A percentile compares a stretch with the other conserved stretches of the same genome.
phyloP scores from a whole-genome alignment of 2,329 filamentous ascomycete species.

The Epichloe sp. region DNA sequence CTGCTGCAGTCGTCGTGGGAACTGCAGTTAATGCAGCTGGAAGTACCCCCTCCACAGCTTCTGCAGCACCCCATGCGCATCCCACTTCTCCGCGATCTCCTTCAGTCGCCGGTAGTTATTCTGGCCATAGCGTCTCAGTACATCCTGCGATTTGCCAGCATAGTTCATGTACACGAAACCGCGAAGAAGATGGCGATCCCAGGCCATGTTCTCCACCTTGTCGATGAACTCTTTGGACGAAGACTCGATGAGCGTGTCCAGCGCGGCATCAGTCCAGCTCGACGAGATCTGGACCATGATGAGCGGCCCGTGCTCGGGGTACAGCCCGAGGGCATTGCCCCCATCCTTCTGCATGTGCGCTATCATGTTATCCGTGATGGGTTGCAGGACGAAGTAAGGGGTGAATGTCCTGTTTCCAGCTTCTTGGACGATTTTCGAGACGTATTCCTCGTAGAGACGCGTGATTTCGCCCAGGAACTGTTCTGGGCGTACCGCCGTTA shows the following conservation, averaged over 20 bases:
- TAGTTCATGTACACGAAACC: constrained; percentile 34
- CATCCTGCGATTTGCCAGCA: constrained; percentile 26
- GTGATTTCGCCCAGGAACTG: neutral
- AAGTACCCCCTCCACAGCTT: constrained; percentile 25
- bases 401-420: constrained; percentile 5
- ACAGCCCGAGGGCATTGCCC: constrained; percentile 20
- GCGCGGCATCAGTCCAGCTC: neutral
- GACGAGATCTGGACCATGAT: neutral
- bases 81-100: constrained; percentile 21
- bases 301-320: constrained; percentile 12
- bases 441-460: neutral
- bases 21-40: constrained; percentile 15
- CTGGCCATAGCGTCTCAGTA: constrained; percentile 26
- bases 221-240: constrained; percentile 22
- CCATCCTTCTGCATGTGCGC: constrained; percentile 20
- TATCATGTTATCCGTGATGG: constrained; percentile 25
- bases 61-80: constrained; percentile 23
- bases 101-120: constrained; percentile 22
- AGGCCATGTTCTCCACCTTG: constrained; percentile 14
- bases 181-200: constrained; percentile 16
- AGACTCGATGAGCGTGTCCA: constrained; percentile 6
- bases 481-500: neutral
- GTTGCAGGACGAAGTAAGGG: constrained; percentile 24
- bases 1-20: no score
- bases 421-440: neutral